Evolutionary conservation across 345 rosid species (phyloP).

Genomic region (Triadica sebifera): DNA sequence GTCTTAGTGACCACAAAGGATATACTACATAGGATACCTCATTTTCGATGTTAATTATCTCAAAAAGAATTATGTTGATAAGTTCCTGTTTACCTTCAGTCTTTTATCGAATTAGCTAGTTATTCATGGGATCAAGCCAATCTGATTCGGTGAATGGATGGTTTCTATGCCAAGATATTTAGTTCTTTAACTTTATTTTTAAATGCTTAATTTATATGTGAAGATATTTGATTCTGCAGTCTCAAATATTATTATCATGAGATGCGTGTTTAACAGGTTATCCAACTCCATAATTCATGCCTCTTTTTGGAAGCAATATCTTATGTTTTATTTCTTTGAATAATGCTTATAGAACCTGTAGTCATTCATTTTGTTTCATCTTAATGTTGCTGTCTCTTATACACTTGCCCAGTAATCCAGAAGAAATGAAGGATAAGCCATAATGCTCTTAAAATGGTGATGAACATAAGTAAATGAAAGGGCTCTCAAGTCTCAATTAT

Average conservation of each 20-base stretch:
- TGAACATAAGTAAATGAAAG: background rate
- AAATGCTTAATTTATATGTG: background rate
- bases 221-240: background rate
- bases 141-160: background rate
- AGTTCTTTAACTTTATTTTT: background rate
- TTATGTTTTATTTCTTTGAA: background rate
- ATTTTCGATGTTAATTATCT: no score
- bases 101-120: no score
- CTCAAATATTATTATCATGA: background rate
- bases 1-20: no score
- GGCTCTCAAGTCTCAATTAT: background rate
- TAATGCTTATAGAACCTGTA: background rate
- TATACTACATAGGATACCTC: no score
- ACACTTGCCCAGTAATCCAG: background rate
- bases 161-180: background rate
- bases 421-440: background rate
- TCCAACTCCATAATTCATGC: background rate
- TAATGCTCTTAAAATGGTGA: background rate
- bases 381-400: background rate
- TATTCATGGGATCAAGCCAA: background rate
- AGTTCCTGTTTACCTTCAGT: no score
- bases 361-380: background rate
- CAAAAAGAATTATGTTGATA: no score
- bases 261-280: background rate
- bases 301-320: background rate